Base-by-base conservation (phyloP, 768 basidiomycete genomes). In the Leucogyrophana mollusca region DNA sequence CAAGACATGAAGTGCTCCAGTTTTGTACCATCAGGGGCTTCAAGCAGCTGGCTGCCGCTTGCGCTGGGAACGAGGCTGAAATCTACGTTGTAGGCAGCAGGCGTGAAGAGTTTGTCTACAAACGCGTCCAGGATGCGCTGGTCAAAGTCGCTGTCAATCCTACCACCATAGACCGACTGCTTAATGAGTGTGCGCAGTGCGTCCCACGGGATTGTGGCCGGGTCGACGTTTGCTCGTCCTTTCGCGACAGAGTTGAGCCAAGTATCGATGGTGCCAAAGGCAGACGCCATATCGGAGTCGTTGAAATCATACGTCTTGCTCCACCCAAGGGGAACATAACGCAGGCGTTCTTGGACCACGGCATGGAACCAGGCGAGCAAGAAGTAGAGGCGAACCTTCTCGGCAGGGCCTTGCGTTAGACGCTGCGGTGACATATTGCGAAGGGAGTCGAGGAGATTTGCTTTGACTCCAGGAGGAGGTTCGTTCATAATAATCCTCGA, bases 291-390 rank as follows among this genome's bases (percentile, higher is more conserved):
- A 62, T 99, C 96, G 4, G 95, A 96, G 63, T 98, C 94, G 67
- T 99, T 99, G 81, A 98, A 98, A 65, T 98, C 96, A 69, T 98
- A 98, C 0, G 78, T 77, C 69, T 96, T 92, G 64, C 88, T 94
- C 94, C 95, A 99, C 0, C 96, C 95, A 13, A 99, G 72, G 5
- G 96, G 96, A 8, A 86, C 90, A 64, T 97, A 99, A 34, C 95
- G 90, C 10, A 98, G 74, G 51, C 96, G 90, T 66, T 98, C 96
- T 69, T 96, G 94, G 1, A 98, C 86, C 16, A 98, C 83, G 10
- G 96, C 94, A 59, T 99, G 96, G 87, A 98, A 96, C 94, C 95
- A 99, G 1, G 96, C 91, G 23, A 98, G 79, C 25, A 97, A 74
- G 85, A 97, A 97, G 69, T 95, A 94, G 38, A 98, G 67, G 4